Evolutionary conservation across 148 eudicot genomes (phyloP), one percentile per base, ranked within the genome.

Genomic region (Vaccinium darrowii): DNA sequence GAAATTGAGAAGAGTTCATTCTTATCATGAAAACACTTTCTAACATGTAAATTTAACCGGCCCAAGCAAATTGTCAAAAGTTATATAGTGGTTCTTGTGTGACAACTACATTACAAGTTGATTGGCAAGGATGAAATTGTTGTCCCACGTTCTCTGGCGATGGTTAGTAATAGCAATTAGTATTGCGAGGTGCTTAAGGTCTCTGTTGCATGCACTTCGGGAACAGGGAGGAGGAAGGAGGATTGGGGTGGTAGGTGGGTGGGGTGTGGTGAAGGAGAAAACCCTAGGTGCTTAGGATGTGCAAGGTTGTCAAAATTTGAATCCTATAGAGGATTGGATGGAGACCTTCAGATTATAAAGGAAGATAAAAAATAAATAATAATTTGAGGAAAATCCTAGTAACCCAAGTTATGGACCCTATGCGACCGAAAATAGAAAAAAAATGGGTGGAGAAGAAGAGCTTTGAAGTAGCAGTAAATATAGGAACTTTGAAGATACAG

Each of bases 11-110:
- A 81, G 49, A 13, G 56, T 76, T 47, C 51, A 27, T 76, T 76
- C 79, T 76, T 76, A 18, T 76, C 56, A 76, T 76, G 57, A 49
- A 76, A 74, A 15, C 11, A 16, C 51, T 39, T 74, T 39, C 77
- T 74, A 6, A 5, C 19, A 39, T 16, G 21, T 39, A 50, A 74
- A 15, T 74, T 74, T 74, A 39, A 74, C 4, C 2, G 77, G 15
- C 50, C 6, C 51, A 39, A 39, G n/a, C 50, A 33, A 74, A 74
- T 36, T 43, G 52, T 39, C 52, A 39, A 74, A 74, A 43, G 18
- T 33, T 36, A 8, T 39, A 7, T n/a, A 33, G 47, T 74, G 78
- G 50, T 74, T 39, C 78, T 36, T 1, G 12, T 50, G 52, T 21
- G 18, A 49, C 5, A 50, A 50, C 14, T 23, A 4, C 5, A 19